These are phyloP conservation scores for Paramyrothecium sp. DNA, from an alignment of 2,329 filamentous ascomycete genomes.

Conservation along the genomic window DNA sequence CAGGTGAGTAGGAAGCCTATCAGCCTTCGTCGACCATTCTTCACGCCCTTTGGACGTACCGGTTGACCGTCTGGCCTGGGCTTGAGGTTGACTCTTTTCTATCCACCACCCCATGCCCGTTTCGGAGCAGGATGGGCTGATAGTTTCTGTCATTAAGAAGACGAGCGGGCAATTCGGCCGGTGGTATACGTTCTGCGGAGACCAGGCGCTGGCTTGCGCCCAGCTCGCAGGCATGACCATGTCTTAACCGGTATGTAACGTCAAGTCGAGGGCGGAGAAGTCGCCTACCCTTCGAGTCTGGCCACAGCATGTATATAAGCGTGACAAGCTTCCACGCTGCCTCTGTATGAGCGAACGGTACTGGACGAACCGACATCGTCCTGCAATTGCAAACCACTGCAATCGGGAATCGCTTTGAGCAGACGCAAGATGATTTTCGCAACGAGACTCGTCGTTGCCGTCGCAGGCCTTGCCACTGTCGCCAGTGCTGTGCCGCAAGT, in stretches of 20 bases:
- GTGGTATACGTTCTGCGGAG: neutral
- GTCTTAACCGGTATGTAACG: neutral
- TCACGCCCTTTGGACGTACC: neutral
- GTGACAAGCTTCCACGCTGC: neutral
- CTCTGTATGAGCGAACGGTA: neutral
- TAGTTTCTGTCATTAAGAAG: neutral
- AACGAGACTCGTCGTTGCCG: conserved; percentile 4
- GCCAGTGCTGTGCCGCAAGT: conserved; percentile 4
- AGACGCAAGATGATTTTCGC: conserved; percentile 11
- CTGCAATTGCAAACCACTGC: neutral
- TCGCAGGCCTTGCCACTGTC: conserved; percentile 4
- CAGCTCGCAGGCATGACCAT: neutral
- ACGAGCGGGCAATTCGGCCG: neutral
- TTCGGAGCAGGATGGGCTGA: no score
- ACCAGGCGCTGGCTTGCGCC: neutral
- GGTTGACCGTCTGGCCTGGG: neutral
- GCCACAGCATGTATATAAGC: neutral
- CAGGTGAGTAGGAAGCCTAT: neutral
- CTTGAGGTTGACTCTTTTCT: no score
- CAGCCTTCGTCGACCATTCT: neutral
- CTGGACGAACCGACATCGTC: neutral
- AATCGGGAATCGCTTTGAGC: neutral
- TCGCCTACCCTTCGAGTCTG: neutral
- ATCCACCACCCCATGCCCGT: no score
- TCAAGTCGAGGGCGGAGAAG: neutral